Percentiles rank a stretch among this genome's conserved stretches.
These are phyloP conservation scores for Aphanomyces astaci DNA, from an alignment of 352 stramenopile genomes.

Conservation along the genomic window DNA sequence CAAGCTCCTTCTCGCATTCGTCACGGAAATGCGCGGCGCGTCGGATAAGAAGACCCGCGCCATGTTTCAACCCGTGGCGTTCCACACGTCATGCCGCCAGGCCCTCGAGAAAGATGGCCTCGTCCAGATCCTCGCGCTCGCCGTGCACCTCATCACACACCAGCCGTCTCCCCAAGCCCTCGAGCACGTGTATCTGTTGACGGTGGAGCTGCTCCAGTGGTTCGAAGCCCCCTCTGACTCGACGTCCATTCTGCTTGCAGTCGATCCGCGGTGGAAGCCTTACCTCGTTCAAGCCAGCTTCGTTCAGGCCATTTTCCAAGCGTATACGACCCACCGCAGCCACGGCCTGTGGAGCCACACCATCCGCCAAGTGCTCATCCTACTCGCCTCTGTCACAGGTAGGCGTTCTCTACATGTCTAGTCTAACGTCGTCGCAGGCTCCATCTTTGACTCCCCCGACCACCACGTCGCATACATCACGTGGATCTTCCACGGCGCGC, in stretches of 20 bases:
- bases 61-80: constrained; percentile 76
- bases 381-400: constrained; percentile 64
- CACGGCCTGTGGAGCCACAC: constrained; percentile 44
- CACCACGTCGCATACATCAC: constrained; percentile 49
- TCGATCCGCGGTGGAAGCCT: constrained; percentile 49
- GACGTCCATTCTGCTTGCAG: constrained; percentile 27
- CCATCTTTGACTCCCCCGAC: constrained; percentile 59
- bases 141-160: constrained; percentile 56
- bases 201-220: constrained; percentile 76
- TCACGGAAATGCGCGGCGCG: constrained; percentile 76
- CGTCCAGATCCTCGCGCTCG: constrained; percentile 51
- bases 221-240: constrained; percentile 26
- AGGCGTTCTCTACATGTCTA: constrained; percentile 54
- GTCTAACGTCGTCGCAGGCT: constrained; percentile 65
- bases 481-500: constrained; percentile 50
- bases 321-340: constrained; percentile 29
- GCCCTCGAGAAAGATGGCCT: constrained; percentile 51
- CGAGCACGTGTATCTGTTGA: constrained; percentile 63
- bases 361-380: constrained; percentile 59
- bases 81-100: constrained; percentile 67
- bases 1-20: constrained; percentile 78
- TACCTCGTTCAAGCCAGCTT: constrained; percentile 45
- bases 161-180: constrained; percentile 54
- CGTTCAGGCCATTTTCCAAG: constrained; percentile 27
- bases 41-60: constrained; percentile 51